Base-by-base conservation (phyloP, 805 yeast species). In the Candida piceae region DNA sequence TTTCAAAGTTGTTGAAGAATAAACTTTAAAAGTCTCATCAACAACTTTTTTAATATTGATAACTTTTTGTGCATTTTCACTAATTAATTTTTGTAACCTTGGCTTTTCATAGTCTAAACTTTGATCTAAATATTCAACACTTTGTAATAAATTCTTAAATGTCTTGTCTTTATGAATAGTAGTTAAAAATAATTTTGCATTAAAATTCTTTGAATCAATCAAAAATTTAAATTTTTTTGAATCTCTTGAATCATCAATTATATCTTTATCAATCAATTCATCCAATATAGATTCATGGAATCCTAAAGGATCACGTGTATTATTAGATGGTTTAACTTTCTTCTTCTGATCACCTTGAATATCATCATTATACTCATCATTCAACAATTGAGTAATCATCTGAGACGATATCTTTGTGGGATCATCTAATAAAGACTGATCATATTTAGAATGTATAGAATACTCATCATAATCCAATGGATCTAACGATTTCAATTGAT, bases 41-140 rank as follows among this genome's bases (percentile, higher is more conserved):
- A 84, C 59, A 4, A 75, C 64, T 17, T 80, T 73, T 50, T 84
- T 84, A 19, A 80, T 69, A 43, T 72, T 72, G 22, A 84, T 84
- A 44, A 80, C 82, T 46, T 71, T 68, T 36, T 75, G 72, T 46
- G 77, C 80, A 50, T 83, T 84, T 11, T 67, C 59, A 45, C 76
- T 76, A 12, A 81, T 76, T 29, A 79, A 55, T 12, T 53, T 49
- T 39, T 73, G 70, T 48, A 80, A 55, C 15, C 71, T 72, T 7
- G 67, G 63, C 26, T 77, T 72, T 45, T 74, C 74, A 2, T 66
- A 57, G 6, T 67, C 62, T 22, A 81, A 68, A 16, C 74, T 67
- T 17, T 52, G 44, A 38, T 78, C 80, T 33, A 81, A 57, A 34
- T 55, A 61, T 23, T 64, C 69, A 38, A 80, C 61, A 1, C 81